Conservation (phyloP, 768 basidiomycete genomes). For the Asterophora lycoperdoides region DNA sequence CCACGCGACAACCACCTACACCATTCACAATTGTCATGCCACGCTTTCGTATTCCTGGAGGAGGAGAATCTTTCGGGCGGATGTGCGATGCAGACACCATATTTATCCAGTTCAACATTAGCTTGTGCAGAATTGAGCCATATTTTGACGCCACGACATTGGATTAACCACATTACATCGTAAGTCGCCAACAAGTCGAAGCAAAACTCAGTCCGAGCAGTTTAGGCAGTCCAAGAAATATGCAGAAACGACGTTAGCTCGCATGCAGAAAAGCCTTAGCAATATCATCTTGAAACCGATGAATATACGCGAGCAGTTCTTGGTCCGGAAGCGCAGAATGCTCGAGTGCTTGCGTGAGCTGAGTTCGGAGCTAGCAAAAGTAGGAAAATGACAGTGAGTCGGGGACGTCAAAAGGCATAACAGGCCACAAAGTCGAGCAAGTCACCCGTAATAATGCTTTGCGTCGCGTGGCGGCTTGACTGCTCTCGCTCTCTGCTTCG, state of each 20-base stretch:
- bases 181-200: too few relatives aligned
- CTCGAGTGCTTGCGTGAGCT: conserved; percentile 68
- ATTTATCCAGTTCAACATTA: too few relatives aligned
- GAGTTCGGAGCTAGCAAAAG: conserved; percentile 66
- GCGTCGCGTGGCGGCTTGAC: conserved; percentile 53
- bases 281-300: conserved; percentile 67
- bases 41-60: too few relatives aligned
- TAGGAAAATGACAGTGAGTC: neutral
- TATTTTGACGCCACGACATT: too few relatives aligned
- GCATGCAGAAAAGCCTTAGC: conserved; percentile 44
- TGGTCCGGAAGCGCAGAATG: conserved; percentile 70
- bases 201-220: too few relatives aligned
- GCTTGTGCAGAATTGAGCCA: too few relatives aligned
- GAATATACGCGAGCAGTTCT: conserved; percentile 63
- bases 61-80: too few relatives aligned
- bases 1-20: too few relatives aligned
- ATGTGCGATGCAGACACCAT: too few relatives aligned
- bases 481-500: conserved; percentile 60
- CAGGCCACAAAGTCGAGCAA: neutral
- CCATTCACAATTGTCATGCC: too few relatives aligned
- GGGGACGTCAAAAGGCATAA: neutral
- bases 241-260: neutral
- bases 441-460: conserved; percentile 66
- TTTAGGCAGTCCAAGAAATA: too few relatives aligned
- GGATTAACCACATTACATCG: too few relatives aligned